These are phyloP conservation scores for Nyctanthes arbortristis DNA, from an alignment of 257 asterid species.

Conservation along the genomic window DNA sequence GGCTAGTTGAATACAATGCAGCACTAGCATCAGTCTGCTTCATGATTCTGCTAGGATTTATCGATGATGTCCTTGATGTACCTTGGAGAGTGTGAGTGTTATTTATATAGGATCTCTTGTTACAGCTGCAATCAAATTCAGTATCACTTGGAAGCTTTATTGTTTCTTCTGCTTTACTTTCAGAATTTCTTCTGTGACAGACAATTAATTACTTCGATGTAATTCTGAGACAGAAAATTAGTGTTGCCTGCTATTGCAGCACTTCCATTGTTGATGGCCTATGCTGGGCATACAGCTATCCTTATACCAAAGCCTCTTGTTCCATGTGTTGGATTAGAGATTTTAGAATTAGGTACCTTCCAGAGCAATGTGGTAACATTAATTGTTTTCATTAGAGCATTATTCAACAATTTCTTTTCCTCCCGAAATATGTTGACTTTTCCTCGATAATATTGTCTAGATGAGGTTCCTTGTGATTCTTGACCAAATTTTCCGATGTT, in stretches of 20 bases:
- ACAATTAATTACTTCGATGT: conserved; percentile 37
- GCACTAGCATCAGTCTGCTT: conserved; percentile 93
- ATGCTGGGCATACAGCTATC: conserved; percentile 92
- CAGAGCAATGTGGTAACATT: too few species aligned
- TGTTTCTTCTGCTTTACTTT: conserved; percentile 2
- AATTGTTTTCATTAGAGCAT: too few species aligned
- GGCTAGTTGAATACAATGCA: conserved; percentile 99
- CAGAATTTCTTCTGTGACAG: neutral
- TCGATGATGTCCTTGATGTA: conserved; percentile 95
- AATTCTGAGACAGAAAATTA: conserved; percentile 67
- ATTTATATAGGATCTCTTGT: neutral
- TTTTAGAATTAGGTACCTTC: conserved; percentile 70
- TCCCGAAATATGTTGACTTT: too few species aligned
- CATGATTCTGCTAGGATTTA: conserved; percentile 94
- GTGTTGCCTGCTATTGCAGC: conserved; percentile 88
- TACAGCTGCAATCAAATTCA: too few species aligned
- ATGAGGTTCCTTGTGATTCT: too few species aligned
- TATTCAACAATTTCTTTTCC: too few species aligned
- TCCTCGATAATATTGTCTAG: too few species aligned
- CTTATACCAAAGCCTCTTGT: conserved; percentile 85
- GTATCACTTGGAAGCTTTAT: too few species aligned
- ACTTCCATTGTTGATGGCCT: conserved; percentile 91
- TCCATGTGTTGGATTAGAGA: conserved; percentile 60
- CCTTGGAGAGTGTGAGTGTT: conserved; percentile 98
- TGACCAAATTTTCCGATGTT: neutral